phyloP scores from a whole-genome alignment of 139 green algal species.

The Micractinium conductrix region DNA sequence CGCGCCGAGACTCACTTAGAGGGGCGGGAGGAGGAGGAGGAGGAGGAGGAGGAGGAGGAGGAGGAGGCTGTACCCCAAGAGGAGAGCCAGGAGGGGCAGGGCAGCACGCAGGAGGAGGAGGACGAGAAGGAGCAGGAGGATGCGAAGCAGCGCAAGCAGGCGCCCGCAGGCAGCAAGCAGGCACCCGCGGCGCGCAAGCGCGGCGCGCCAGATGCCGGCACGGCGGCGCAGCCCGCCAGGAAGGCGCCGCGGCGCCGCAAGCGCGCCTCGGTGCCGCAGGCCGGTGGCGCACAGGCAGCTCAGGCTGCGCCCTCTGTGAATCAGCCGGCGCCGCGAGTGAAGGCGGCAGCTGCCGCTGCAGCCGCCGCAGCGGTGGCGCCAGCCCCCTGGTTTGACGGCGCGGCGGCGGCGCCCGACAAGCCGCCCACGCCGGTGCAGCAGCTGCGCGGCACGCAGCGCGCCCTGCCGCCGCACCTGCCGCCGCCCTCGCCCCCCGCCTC shows the following conservation, averaged over 20 bases:
- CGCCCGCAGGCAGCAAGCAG: not conserved
- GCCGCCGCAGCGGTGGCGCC: not conserved
- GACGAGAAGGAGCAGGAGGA: not conserved
- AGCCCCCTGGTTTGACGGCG: not conserved
- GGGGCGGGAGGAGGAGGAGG: not conserved
- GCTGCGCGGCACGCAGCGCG: not conserved
- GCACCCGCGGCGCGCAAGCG: not conserved
- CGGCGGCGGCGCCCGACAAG: not conserved
- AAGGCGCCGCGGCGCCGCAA: not conserved
- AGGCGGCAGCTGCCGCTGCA: not conserved
- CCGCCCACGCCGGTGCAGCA: not conserved
- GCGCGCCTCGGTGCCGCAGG: not conserved
- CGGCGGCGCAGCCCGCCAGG: not conserved
- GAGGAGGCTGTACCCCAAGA: not conserved
- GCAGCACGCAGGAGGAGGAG: not conserved
- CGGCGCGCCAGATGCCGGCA: not conserved
- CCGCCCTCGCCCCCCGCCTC: no score
- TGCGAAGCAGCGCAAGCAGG: not conserved
- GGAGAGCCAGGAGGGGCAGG: not conserved
- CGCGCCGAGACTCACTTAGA: not conserved
- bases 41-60: not conserved
- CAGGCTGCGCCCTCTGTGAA: not conserved
- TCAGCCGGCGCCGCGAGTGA: no score
- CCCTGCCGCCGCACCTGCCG: no score
- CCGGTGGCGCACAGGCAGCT: not conserved